phyloP scores from a whole-genome alignment of 257 asterid genomes.

The Capsicum rhomboideum region DNA sequence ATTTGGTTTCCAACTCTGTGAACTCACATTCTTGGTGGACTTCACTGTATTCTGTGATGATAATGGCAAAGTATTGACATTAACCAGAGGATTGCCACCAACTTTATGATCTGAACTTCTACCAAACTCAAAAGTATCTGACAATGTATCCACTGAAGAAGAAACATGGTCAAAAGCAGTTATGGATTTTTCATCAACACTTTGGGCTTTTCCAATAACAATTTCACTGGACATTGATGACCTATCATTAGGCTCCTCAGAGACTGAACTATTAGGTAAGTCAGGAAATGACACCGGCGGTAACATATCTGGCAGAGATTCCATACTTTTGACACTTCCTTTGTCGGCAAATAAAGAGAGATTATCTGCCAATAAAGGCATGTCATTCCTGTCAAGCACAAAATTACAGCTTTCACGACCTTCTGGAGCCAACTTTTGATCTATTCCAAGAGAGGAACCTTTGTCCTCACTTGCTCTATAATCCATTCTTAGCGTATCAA shows the following conservation, averaged over 20 bases:
- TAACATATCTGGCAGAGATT: conserved; percentile 25
- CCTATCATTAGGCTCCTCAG: conserved; percentile 1
- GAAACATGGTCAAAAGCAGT: conserved; percentile 19
- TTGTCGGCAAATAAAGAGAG: conserved; percentile 19
- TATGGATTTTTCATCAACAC: conserved; percentile 15
- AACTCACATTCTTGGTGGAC: conserved; percentile 20
- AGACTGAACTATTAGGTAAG: conserved; percentile 23
- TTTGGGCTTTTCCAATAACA: conserved; percentile 15
- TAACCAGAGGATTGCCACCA: background rate
- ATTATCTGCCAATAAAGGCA: conserved; percentile 10
- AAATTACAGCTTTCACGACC: background rate
- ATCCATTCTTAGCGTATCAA: conserved; percentile 9
- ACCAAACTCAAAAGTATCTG: conserved; percentile 12
- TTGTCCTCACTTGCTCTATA: conserved; percentile 12
- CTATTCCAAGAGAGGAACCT: conserved; percentile 8
- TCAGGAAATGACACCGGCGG: conserved; percentile 39
- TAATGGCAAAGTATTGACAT: conserved; percentile 10
- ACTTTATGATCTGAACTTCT: conserved; percentile 10
- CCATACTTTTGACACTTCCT: conserved; percentile 27
- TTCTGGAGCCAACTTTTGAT: conserved; percentile 19
- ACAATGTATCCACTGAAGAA: conserved; percentile 14
- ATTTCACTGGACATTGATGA: conserved; percentile 24
- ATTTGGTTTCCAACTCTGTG: conserved; percentile 27
- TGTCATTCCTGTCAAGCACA: conserved; percentile 13
- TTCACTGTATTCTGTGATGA: conserved; percentile 20